A percentile compares a stretch with the other conserved stretches of the same genome.
phyloP scores from a whole-genome alignment of 805 yeast species.

The Cyberlindnera petersonii region DNA sequence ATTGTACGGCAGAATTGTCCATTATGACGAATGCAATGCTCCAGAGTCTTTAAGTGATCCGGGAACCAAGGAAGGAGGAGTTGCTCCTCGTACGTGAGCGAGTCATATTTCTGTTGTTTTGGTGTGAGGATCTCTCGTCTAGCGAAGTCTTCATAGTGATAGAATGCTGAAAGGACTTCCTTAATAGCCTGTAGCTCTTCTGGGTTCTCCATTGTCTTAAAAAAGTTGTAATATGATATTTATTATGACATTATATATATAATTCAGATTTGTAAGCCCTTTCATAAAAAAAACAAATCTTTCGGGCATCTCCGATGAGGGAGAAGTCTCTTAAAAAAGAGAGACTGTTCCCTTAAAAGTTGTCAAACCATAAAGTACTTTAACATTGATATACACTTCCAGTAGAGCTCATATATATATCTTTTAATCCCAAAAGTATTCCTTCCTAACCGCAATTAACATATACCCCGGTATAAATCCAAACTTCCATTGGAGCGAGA shows the following conservation, averaged over 20 bases:
- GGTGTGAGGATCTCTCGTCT: constrained; percentile 30
- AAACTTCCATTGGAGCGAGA: neutral
- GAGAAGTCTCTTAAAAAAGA: no score
- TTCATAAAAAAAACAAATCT: neutral
- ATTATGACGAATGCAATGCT: constrained; percentile 43
- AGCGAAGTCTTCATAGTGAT: constrained; percentile 35
- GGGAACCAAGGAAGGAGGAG: constrained; percentile 48
- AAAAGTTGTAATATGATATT: no score
- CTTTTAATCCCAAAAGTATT: no score
- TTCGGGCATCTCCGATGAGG: constrained; percentile 7
- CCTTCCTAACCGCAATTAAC: neutral
- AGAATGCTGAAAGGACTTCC: constrained; percentile 25
- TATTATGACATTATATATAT: no score
- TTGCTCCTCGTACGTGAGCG: constrained; percentile 39
- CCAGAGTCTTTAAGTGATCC: constrained; percentile 36
- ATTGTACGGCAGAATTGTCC: constrained; percentile 39
- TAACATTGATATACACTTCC: no score
- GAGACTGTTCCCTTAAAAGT: no score
- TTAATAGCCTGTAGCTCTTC: constrained; percentile 14
- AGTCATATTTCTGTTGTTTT: constrained; percentile 30
- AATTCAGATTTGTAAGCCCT: neutral
- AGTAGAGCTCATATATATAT: no score
- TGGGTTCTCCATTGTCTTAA: constrained; percentile 12
- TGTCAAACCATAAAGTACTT: no score
- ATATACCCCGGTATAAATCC: constrained; percentile 6